Base-by-base conservation (phyloP, 140 eudicot species). In the Oenanthe javanica region DNA sequence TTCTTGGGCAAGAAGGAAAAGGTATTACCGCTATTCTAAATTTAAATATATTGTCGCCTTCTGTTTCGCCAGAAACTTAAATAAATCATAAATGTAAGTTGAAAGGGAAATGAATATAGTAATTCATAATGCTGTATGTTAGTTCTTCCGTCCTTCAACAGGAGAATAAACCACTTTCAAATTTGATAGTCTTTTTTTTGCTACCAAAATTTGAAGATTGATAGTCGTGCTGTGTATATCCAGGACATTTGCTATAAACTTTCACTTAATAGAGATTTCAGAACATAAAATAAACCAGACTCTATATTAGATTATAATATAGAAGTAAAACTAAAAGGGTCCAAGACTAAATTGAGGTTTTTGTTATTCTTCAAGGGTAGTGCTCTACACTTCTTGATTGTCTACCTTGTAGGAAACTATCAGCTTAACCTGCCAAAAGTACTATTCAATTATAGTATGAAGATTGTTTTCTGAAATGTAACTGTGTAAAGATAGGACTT, bases 1-100 rank as follows among this genome's bases (percentile, higher is more conserved):
- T 96, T 79, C 97, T 96, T 74, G 99, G 99, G 72, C 86, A 96
- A 85, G 99, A 83, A 82, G 99, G 99, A 73, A 96, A 89, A 89
- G 98, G 98, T 93, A 90, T 9, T 12, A 76, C 19, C 14, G 15
- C 36, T 9, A 63, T 23, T 31, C 19, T 36, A 27, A 25, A 27
- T 27, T 27, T 31, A 31, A 31, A 31, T 31, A 31, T 31, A 31
- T 31, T 31, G 31, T 31, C 31, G 31, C 31, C 31, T 31, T 31
- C 31, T 31, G 31, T 31, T 31, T 31, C 31, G 31, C 31, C 31
- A 31, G 31, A 31, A 31, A 31, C 31, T 31, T 31, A 31, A 31
- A 31, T 31, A 31, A 31, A 31, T 31, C 31, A 67, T 67, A 67
- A 31, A 31, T 11, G 21, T 2, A 67, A 67, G 21, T 31, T 36